These are phyloP conservation scores for Musa schizocarpa DNA, from an alignment of 176 grass and related monocot species.

Conservation along the genomic window DNA sequence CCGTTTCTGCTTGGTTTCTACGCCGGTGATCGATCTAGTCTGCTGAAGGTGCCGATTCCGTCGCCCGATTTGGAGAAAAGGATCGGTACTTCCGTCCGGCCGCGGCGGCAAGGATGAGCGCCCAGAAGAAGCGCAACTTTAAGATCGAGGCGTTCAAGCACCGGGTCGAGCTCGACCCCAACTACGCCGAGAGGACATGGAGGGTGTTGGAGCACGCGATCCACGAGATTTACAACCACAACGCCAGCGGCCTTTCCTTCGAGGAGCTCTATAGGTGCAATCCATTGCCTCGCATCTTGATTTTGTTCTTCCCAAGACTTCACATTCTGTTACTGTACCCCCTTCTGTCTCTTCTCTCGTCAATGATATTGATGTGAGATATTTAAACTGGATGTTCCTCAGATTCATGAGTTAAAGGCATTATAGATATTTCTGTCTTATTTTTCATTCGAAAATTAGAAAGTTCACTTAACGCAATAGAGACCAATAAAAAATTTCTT, in stretches of 20 bases:
- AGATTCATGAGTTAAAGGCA: too few relatives aligned
- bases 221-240: slow-evolving; percentile 98
- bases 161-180: slow-evolving; percentile 87
- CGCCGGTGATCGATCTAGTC: neutral
- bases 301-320: neutral
- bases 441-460: too few relatives aligned
- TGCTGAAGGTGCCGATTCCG: neutral
- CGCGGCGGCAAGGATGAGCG: slow-evolving; percentile 38
- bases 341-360: too few relatives aligned
- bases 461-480: too few relatives aligned
- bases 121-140: slow-evolving; percentile 68
- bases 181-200: slow-evolving; percentile 94
- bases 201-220: slow-evolving; percentile 86
- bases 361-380: too few relatives aligned
- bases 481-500: too few relatives aligned
- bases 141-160: slow-evolving; percentile 94
- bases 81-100: neutral
- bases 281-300: neutral
- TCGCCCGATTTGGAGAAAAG: neutral
- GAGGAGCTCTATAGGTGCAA: slow-evolving; percentile 85
- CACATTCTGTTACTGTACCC: too few relatives aligned
- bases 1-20: too few relatives aligned
- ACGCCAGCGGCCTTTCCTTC: slow-evolving; percentile 89
- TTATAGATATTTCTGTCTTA: too few relatives aligned
- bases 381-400: too few relatives aligned